A percentile compares a stretch with the other conserved stretches of the same genome.
Evolutionary conservation across 2,329 filamentous ascomycete genomes (phyloP).

Genomic region (Amauroascus niger): DNA sequence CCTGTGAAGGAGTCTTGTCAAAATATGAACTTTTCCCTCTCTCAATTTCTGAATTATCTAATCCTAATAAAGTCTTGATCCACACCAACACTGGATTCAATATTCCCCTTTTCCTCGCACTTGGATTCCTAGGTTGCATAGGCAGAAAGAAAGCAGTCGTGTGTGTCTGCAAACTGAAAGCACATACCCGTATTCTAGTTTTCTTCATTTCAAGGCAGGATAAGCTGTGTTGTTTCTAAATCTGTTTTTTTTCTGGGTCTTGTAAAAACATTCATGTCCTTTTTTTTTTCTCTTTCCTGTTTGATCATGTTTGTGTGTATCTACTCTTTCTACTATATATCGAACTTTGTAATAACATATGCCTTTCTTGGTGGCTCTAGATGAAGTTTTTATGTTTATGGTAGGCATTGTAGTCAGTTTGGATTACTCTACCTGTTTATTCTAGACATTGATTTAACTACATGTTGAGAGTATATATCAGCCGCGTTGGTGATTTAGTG

Average conservation of each 20-base stretch:
- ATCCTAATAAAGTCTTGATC: neutral
- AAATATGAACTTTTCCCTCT: neutral
- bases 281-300: neutral
- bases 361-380: neutral
- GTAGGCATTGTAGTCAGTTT: no score
- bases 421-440: no score
- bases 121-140: neutral
- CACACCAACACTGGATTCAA: neutral
- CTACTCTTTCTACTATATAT: neutral
- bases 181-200: no score
- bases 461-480: no score
- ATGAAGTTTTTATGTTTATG: neutral
- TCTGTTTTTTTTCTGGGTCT: neutral
- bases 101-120: neutral
- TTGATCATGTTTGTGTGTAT: neutral
- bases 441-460: no score
- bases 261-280: neutral
- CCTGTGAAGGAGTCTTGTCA: no score
- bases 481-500: no score
- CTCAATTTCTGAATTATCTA: neutral
- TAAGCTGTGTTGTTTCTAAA: neutral
- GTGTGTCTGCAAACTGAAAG: no score
- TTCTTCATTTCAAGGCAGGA: neutral
- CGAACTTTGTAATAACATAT: constrained; percentile 2
- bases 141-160: neutral